Evolutionary conservation across 2,329 filamentous ascomycete genomes (phyloP).

Genomic region (Alternaria longipes): DNA sequence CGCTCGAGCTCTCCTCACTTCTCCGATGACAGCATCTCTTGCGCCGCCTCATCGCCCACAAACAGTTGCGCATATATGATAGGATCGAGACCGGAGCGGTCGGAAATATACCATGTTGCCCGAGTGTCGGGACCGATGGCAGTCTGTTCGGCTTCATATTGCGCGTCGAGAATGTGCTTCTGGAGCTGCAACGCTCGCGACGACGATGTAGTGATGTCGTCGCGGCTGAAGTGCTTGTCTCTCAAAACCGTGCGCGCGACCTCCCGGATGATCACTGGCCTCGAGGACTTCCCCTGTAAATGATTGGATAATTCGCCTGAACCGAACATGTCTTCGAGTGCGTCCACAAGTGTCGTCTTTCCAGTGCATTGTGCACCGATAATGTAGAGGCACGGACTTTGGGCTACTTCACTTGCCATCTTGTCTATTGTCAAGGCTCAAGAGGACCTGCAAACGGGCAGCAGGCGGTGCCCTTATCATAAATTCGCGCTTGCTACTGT

Average conservation of each 20-base stretch:
- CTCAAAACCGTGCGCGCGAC: slow-evolving; percentile 52
- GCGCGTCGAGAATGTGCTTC: slow-evolving; percentile 51
- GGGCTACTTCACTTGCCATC: not conserved
- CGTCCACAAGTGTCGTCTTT: slow-evolving; percentile 56
- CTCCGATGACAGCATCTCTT: slow-evolving; percentile 29
- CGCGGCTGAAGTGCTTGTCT: slow-evolving; percentile 44
- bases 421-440: not conserved
- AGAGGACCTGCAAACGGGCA: not conserved
- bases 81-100: slow-evolving; percentile 55
- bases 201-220: slow-evolving; percentile 45
- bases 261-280: slow-evolving; percentile 46
- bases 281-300: not conserved
- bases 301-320: not conserved
- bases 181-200: slow-evolving; percentile 49
- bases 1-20: slow-evolving; percentile 44
- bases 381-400: slow-evolving; percentile 49
- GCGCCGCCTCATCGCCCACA: slow-evolving; percentile 37
- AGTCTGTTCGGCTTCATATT: slow-evolving; percentile 43
- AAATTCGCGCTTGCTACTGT: not conserved
- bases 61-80: slow-evolving; percentile 53
- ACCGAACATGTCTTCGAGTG: slow-evolving; percentile 38
- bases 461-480: slow-evolving; percentile 22
- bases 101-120: slow-evolving; percentile 52
- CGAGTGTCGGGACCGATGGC: not conserved
- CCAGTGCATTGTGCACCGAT: slow-evolving; percentile 58